A percentile compares a stretch with the other conserved stretches of the same genome.
Evolutionary conservation across 176 grass and related monocot genomes (phyloP).

Genomic region (Eleusine indica): DNA sequence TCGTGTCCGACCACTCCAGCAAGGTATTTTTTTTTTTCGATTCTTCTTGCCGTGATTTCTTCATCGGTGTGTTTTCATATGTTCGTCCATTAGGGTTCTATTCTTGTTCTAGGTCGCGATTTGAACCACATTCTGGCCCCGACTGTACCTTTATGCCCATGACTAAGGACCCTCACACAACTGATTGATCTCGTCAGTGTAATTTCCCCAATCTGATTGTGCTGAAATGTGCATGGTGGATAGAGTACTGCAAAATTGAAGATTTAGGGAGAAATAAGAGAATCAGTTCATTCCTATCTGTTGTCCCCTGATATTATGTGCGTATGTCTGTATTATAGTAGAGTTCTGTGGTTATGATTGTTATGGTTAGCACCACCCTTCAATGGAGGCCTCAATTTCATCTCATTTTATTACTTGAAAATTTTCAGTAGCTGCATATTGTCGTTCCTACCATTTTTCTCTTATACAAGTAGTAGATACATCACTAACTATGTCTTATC

Average conservation of each 20-base stretch:
- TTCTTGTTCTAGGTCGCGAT: background rate
- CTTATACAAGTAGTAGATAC: background rate
- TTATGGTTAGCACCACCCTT: background rate
- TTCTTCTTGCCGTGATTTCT: background rate
- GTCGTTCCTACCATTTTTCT: background rate
- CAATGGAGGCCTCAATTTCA: slow-evolving; percentile 12
- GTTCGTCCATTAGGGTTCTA: background rate
- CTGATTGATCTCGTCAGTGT: background rate
- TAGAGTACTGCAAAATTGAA: background rate
- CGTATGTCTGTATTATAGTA: background rate
- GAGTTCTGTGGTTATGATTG: slow-evolving; percentile 1
- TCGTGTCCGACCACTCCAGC: slow-evolving; percentile 50
- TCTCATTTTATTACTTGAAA: background rate
- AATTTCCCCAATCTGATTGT: background rate
- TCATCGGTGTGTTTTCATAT: background rate
- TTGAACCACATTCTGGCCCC: background rate
- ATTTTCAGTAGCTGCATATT: slow-evolving; percentile 7
- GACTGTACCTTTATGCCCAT: background rate
- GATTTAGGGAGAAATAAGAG: background rate
- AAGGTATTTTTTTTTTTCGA: slow-evolving; percentile 46
- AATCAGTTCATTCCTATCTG: background rate
- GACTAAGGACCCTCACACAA: background rate
- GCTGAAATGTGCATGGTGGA: background rate
- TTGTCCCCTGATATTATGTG: background rate
- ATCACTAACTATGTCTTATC: slow-evolving; percentile 33